Conservation (phyloP, 169 alveolate species). For the Eimeria acervulina region DNA sequence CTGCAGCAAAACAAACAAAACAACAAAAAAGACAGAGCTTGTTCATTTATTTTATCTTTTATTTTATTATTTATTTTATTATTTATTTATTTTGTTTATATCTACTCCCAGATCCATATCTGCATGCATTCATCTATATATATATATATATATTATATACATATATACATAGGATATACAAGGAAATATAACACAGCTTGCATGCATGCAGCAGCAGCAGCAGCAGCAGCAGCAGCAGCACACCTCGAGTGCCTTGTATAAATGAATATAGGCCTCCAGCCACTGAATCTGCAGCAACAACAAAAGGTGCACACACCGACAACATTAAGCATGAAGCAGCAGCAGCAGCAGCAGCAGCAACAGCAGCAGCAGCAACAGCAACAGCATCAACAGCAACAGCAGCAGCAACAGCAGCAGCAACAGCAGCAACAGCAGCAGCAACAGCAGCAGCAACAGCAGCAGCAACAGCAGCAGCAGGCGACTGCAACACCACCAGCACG, state of each 20-base stretch:
- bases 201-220: neutral
- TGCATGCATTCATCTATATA: too few species aligned
- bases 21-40: too few species aligned
- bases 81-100: too few species aligned
- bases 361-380: neutral
- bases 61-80: too few species aligned
- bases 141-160: too few species aligned
- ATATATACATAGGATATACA: too few species aligned
- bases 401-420: neutral
- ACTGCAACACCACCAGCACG: neutral
- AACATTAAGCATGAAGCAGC: neutral
- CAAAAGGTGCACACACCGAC: neutral
- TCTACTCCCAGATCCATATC: too few species aligned
- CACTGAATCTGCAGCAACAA: neutral
- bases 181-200: too few species aligned
- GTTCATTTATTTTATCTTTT: too few species aligned
- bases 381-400: neutral
- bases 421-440: neutral
- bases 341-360: neutral
- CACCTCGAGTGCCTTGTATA: too few species aligned
- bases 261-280: neutral
- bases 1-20: neutral
- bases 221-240: conserved; percentile 37
- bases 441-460: neutral
- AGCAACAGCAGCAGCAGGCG: neutral